Percentiles rank a stretch among this genome's conserved stretches.
Conservation (phyloP, 2,329 filamentous ascomycete genomes). For the Penicillium sp. region DNA sequence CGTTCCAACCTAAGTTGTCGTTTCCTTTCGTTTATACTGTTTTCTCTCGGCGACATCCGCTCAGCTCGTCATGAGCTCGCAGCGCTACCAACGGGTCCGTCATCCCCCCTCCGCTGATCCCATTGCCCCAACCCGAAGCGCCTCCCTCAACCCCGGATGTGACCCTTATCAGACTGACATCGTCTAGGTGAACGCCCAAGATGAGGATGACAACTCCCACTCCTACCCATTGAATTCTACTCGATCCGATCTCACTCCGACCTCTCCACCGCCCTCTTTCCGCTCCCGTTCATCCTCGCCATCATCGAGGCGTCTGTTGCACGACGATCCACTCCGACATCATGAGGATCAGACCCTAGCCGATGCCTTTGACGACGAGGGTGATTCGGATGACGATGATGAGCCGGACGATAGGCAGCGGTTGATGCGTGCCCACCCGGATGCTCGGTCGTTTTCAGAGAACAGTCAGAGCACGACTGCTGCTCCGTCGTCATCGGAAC, state of each 20-base stretch:
- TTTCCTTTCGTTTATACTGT: slow-evolving; percentile 19
- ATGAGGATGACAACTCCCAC: slow-evolving; percentile 41
- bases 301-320: slow-evolving; percentile 52
- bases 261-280: slow-evolving; percentile 69
- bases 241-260: slow-evolving; percentile 31
- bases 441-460: slow-evolving; percentile 30
- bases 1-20: slow-evolving; percentile 15
- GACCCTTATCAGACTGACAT: slow-evolving; percentile 13
- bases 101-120: slow-evolving; percentile 20
- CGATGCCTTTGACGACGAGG: slow-evolving; percentile 85
- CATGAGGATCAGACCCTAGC: slow-evolving; percentile 77
- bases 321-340: slow-evolving; percentile 50
- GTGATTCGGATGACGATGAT: slow-evolving; percentile 66
- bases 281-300: slow-evolving; percentile 76
- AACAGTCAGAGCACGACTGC: slow-evolving; percentile 22
- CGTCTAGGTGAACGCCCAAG: slow-evolving; percentile 44
- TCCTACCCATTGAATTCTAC: slow-evolving; percentile 33
- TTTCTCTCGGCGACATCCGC: slow-evolving; percentile 23
- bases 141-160: slow-evolving; percentile 10
- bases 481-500: slow-evolving; percentile 32
- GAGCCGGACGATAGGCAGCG: slow-evolving; percentile 80
- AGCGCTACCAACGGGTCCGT: slow-evolving; percentile 50
- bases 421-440: slow-evolving; percentile 67
- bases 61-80: slow-evolving; percentile 49
- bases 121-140: slow-evolving; percentile 10